phyloP scores from a whole-genome alignment of 2,329 filamentous ascomycete genomes.

The Paraphoma sp. region DNA sequence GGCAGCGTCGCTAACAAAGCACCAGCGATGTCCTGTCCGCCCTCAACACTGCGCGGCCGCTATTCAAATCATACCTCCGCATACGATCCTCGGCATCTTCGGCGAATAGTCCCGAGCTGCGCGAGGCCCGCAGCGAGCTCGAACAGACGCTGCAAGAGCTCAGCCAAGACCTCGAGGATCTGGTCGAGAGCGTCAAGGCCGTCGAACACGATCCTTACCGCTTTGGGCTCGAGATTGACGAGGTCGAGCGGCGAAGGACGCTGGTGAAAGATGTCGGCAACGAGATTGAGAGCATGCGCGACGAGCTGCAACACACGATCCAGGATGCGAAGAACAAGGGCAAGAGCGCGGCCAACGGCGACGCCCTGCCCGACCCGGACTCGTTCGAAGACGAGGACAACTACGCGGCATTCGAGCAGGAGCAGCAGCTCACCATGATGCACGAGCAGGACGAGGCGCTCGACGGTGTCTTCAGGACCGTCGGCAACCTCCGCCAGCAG shows the following conservation, averaged over 20 bases:
- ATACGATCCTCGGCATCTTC: slow-evolving; percentile 85
- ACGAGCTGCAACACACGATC: slow-evolving; percentile 73
- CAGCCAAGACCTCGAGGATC: slow-evolving; percentile 84
- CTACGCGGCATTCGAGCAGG: slow-evolving; percentile 86
- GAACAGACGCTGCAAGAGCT: slow-evolving; percentile 76
- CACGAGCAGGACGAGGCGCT: slow-evolving; percentile 92
- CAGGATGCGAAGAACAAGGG: slow-evolving; percentile 49
- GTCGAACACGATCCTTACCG: slow-evolving; percentile 86
- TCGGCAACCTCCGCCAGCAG: slow-evolving; percentile 87
- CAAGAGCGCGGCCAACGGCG: slow-evolving; percentile 48
- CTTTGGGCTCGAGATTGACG: slow-evolving; percentile 83
- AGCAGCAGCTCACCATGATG: slow-evolving; percentile 91
- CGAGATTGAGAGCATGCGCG: slow-evolving; percentile 88
- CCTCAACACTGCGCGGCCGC: slow-evolving; percentile 78
- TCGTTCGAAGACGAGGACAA: slow-evolving; percentile 64
- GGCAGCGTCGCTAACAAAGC: slow-evolving; percentile 28
- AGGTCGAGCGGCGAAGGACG: slow-evolving; percentile 79
- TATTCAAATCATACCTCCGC: slow-evolving; percentile 93
- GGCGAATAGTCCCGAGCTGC: slow-evolving; percentile 67
- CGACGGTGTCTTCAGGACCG: slow-evolving; percentile 90
- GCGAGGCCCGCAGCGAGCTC: slow-evolving; percentile 74
- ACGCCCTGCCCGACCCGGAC: slow-evolving; percentile 66
- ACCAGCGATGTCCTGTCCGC: slow-evolving; percentile 85
- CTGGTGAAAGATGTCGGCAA: slow-evolving; percentile 88
- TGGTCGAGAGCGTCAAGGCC: slow-evolving; percentile 83